Percentiles rank a stretch among this genome's conserved stretches.
Conservation (phyloP, 768 basidiomycete species). For the Coprinopsis cinerea region DNA sequence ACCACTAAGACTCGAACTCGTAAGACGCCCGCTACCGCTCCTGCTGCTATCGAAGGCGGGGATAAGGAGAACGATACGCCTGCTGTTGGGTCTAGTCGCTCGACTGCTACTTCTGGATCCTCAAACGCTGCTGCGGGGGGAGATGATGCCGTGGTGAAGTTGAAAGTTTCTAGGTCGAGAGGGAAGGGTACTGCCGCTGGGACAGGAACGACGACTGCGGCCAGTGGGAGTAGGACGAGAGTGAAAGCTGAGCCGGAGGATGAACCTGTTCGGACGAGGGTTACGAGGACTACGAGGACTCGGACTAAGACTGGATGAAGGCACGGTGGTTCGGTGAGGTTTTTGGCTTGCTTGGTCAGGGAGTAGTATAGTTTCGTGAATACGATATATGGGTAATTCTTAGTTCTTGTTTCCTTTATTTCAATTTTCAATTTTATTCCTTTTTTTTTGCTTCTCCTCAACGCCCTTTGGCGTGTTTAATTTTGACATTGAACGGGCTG, state of each 20-base stretch:
- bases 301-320: slow-evolving; percentile 31
- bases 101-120: too few relatives aligned
- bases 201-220: slow-evolving; percentile 12
- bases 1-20: too few relatives aligned
- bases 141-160: slow-evolving; percentile 26
- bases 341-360: too few relatives aligned
- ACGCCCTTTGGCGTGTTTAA: too few relatives aligned
- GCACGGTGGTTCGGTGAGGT: too few relatives aligned
- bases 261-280: slow-evolving; percentile 18
- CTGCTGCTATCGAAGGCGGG: slow-evolving; percentile 23
- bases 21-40: slow-evolving; percentile 32
- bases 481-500: too few relatives aligned
- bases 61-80: slow-evolving; percentile 38
- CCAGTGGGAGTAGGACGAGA: slow-evolving; percentile 12
- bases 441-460: too few relatives aligned
- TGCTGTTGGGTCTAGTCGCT: slow-evolving; percentile 14
- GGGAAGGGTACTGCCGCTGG: slow-evolving; percentile 16
- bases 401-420: too few relatives aligned
- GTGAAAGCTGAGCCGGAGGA: slow-evolving; percentile 17
- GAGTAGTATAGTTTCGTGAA: too few relatives aligned
- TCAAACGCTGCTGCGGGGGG: slow-evolving; percentile 18
- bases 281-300: slow-evolving; percentile 27
- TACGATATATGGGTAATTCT: too few relatives aligned
- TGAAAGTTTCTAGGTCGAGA: slow-evolving; percentile 30
- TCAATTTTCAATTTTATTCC: too few relatives aligned